phyloP scores from a whole-genome alignment of 805 yeast genomes.

The Ogataea henricii region DNA sequence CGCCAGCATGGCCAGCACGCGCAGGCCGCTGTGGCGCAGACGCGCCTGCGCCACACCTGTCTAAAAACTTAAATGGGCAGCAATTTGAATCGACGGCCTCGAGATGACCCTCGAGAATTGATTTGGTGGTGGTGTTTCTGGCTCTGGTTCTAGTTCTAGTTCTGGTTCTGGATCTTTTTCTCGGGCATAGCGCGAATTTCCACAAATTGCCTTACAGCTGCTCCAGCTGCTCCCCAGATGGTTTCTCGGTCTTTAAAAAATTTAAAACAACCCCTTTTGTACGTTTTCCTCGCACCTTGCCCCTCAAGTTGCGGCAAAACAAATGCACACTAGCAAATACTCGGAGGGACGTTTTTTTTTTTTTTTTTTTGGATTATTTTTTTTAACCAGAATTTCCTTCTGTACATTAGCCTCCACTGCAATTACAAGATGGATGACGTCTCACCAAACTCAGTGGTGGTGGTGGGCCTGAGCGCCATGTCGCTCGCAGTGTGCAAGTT shows the following conservation, averaged over 20 bases:
- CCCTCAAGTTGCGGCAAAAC: neutral
- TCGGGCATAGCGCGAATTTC: too few species aligned
- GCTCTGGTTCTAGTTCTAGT: too few species aligned
- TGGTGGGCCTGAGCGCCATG: conserved; percentile 17
- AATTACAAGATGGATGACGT: conserved; percentile 5
- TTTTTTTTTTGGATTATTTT: too few species aligned
- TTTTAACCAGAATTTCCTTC: neutral
- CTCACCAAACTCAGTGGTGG: conserved; percentile 10
- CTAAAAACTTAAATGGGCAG: too few species aligned
- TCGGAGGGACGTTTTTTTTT: neutral
- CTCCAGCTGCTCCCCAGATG: neutral
- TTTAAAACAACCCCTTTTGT: neutral
- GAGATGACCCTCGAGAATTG: too few species aligned
- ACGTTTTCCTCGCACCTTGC: neutral
- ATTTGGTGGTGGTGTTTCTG: too few species aligned
- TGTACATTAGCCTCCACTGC: neutral
- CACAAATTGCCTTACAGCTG: too few species aligned
- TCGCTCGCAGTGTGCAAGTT: conserved; percentile 16
- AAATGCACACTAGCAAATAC: conserved; percentile 2
- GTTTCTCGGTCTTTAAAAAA: neutral
- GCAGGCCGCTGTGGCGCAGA: too few species aligned
- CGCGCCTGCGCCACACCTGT: too few species aligned
- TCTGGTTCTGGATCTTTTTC: too few species aligned
- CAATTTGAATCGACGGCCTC: too few species aligned
- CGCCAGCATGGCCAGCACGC: too few species aligned